These are phyloP conservation scores for Paramecium octaurelia DNA, from an alignment of 73 alveolate genomes.

Conservation along the genomic window DNA sequence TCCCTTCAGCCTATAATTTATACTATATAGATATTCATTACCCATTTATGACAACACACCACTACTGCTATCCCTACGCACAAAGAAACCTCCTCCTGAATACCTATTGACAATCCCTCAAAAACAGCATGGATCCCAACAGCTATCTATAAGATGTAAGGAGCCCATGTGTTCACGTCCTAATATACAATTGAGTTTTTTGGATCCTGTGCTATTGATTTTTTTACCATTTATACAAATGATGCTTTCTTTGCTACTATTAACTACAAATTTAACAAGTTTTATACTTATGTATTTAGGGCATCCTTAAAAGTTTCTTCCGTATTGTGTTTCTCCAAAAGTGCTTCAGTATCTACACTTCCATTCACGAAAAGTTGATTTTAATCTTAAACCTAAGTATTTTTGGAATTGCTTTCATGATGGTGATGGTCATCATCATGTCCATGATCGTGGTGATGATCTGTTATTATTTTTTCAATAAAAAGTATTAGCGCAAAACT, in stretches of 20 bases:
- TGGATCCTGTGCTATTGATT: constrained; percentile 27
- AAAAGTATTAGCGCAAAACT: constrained; percentile 76
- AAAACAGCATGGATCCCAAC: constrained; percentile 90
- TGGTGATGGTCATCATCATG: constrained; percentile 23
- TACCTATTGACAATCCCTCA: constrained; percentile 95
- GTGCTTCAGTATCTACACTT: constrained; percentile 23
- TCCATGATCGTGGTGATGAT: constrained; percentile 70
- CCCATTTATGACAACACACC: constrained; percentile 88
- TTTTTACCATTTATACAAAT: constrained; percentile 42
- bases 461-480: constrained; percentile 82
- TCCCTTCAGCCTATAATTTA: constrained; percentile 40
- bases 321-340: constrained; percentile 50
- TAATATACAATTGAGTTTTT: not conserved
- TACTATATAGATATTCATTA: constrained; percentile 59
- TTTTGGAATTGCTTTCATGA: constrained; percentile 7
- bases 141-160: constrained; percentile 83
- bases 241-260: constrained; percentile 71
- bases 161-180: constrained; percentile 69
- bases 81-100: constrained; percentile 69
- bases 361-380: constrained; percentile 45
- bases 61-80: constrained; percentile 81
- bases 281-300: constrained; percentile 71
- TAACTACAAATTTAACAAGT: not conserved
- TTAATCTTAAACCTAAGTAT: constrained; percentile 47
- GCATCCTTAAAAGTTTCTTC: constrained; percentile 74